Base-by-base conservation (phyloP, 148 eudicot species). In the Amaranthus hypochondriacus region DNA sequence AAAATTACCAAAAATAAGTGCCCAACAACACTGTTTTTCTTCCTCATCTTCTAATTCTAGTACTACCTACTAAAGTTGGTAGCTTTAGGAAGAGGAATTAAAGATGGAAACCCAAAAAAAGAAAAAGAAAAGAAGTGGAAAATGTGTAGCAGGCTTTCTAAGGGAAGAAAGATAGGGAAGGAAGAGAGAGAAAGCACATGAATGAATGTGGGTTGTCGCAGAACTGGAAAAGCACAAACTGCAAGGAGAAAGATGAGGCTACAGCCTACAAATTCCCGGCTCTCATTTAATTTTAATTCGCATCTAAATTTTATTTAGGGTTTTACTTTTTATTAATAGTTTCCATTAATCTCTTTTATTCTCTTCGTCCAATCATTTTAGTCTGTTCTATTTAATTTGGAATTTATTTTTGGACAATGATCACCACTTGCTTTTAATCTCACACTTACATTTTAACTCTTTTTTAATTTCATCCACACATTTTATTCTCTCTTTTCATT, bases 11-110 rank as follows among this genome's bases (percentile, higher is more conserved):
- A 63, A 67, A 86, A 67, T 9, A 54, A 48, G 1, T 55, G 48
- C 74, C 77, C 66, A 73, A 65, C 42, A 77, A 15, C 6, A 28
- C 39, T 28, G 50, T 56, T 42, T 43, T 53, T 46, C 28, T 73
- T 53, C 76, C 73, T 73, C 81, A 78, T 78, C 72, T 73, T 78
- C 18, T 43, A 53, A 70, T 56, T 55, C 68, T 69, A 18, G 18
- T 18, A 69, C 15, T 46, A 53, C 44, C 55, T 6, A 71, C 55
- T 6, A 71, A 77, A 71, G 80, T 72, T 73, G 46, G 42, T 14
- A 55, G 39, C 14, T 70, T 56, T 66, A 46, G 52, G 50, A 21
- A 18, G 48, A 0, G 12, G 59, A 49, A 28, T 28, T 28, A 28
- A 15, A 74, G 46, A 57, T 68, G n/a, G 2, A 59, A 6, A 50